Base-by-base conservation (phyloP, 805 yeast species). In the Saccharomycopsis olivae region DNA sequence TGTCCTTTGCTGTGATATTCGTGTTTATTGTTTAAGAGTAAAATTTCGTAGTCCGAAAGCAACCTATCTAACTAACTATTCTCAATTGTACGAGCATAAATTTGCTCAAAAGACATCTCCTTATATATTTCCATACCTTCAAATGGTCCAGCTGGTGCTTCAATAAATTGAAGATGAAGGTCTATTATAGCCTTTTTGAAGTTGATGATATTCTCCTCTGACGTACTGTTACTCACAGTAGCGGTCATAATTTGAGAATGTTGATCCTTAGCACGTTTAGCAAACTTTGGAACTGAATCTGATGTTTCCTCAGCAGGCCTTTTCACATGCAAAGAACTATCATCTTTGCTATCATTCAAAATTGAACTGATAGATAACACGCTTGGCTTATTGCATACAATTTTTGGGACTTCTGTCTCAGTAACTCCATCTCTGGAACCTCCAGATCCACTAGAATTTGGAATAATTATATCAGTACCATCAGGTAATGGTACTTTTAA, bases 21-120 rank as follows among this genome's bases (percentile, higher is more conserved):
- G n/a, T n/a, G n/a, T n/a, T n/a, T n/a, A n/a, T n/a, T n/a, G n/a
- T n/a, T n/a, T n/a, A n/a, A n/a, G n/a, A n/a, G n/a, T n/a, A n/a
- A n/a, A n/a, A n/a, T n/a, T n/a, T n/a, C n/a, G n/a, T n/a, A n/a
- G n/a, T n/a, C n/a, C n/a, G n/a, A n/a, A n/a, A n/a, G n/a, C n/a
- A n/a, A n/a, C n/a, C n/a, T n/a, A n/a, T n/a, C n/a, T n/a, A n/a
- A n/a, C n/a, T n/a, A n/a, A n/a, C n/a, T n/a, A n/a, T n/a, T n/a
- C n/a, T n/a, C n/a, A n/a, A n/a, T n/a, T n/a, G 39, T 36, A 11
- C 14, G 17, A 14, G 11, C 18, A 21, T 27, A 41, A 29, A 41
- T 41, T 27, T 41, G 33, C 5, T 41, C 44, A 36, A 41, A 41
- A 17, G 36, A 13, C 44, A 41, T 41, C 19, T 36, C 38, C 20